phyloP scores from a whole-genome alignment of 2,329 filamentous ascomycete genomes.

The Pseudocercospora eumusae region DNA sequence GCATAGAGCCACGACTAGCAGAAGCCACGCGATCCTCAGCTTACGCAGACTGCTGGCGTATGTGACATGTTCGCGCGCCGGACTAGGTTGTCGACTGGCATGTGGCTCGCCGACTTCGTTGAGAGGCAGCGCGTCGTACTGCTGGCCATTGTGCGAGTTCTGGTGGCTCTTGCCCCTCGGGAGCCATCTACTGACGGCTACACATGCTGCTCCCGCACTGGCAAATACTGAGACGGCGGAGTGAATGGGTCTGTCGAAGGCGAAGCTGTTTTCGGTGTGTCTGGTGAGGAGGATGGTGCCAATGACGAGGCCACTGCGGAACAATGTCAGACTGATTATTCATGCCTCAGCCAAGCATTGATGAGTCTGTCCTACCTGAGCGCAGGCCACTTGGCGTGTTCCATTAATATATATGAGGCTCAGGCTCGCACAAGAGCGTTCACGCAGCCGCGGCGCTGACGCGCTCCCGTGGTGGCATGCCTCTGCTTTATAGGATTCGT shows the following conservation, averaged over 20 bases:
- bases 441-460: slow-evolving; percentile 2
- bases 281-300: slow-evolving; percentile 33
- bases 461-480: slow-evolving; percentile 7
- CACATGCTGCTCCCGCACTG: slow-evolving; percentile 43
- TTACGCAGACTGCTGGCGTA: slow-evolving; percentile 33
- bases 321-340: neutral
- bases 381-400: slow-evolving; percentile 25
- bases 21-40: slow-evolving; percentile 33
- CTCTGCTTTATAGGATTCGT: neutral
- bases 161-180: slow-evolving; percentile 16
- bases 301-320: slow-evolving; percentile 34
- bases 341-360: neutral
- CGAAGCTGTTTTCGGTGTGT: slow-evolving; percentile 34
- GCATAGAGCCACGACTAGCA: slow-evolving; percentile 38
- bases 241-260: slow-evolving; percentile 50
- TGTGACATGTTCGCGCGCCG: slow-evolving; percentile 26
- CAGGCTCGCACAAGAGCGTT: neutral
- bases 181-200: slow-evolving; percentile 42
- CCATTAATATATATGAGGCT: slow-evolving; percentile 14
- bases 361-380: slow-evolving; percentile 15
- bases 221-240: slow-evolving; percentile 47
- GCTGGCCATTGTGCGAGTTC: slow-evolving; percentile 27
- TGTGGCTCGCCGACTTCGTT: slow-evolving; percentile 33
- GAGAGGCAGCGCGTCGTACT: slow-evolving; percentile 36
- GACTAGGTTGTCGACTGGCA: slow-evolving; percentile 27